phyloP scores from a whole-genome alignment of 1,139 yeast species.

The Candida pseudoviswanathii region DNA sequence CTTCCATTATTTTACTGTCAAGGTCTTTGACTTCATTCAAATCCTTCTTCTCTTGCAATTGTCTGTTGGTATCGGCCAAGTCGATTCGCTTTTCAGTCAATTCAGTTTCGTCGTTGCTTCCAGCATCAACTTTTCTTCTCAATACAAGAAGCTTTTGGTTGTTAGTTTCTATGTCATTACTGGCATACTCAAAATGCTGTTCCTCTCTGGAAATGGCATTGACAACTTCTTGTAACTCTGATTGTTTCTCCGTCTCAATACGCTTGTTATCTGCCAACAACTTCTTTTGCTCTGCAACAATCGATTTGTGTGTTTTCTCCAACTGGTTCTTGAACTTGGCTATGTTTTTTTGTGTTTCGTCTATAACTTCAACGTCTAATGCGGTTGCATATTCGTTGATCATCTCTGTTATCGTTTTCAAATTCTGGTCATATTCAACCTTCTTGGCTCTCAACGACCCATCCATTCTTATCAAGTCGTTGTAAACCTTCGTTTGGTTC shows the following conservation, averaged over 20 bases:
- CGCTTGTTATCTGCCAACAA: slow-evolving; percentile 13
- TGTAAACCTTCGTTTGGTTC: slow-evolving; percentile 34
- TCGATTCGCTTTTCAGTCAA: slow-evolving; percentile 32
- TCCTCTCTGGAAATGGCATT: slow-evolving; percentile 18
- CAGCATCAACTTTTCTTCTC: slow-evolving; percentile 43
- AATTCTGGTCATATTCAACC: slow-evolving; percentile 21
- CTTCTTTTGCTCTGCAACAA: slow-evolving; percentile 10
- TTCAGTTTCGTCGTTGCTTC: slow-evolving; percentile 33
- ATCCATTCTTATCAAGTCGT: slow-evolving; percentile 48
- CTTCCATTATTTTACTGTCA: slow-evolving; percentile 37
- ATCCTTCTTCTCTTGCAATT: slow-evolving; percentile 28
- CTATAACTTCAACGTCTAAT: slow-evolving; percentile 19
- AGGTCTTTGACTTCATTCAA: slow-evolving; percentile 32
- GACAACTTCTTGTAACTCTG: slow-evolving; percentile 15
- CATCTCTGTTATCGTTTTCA: slow-evolving; percentile 15
- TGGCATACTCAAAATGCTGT: slow-evolving; percentile 16
- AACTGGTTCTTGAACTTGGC: slow-evolving; percentile 14
- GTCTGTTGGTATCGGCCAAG: slow-evolving; percentile 34
- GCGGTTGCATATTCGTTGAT: slow-evolving; percentile 18
- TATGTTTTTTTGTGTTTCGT: slow-evolving; percentile 12
- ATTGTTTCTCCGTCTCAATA: slow-evolving; percentile 17
- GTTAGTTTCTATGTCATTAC: slow-evolving; percentile 32
- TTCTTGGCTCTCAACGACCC: slow-evolving; percentile 63
- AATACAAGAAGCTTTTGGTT: slow-evolving; percentile 34
- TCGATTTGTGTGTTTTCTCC: slow-evolving; percentile 8